Conservation (phyloP, 306 rosid genomes). For the Cucurbita moschata region DNA sequence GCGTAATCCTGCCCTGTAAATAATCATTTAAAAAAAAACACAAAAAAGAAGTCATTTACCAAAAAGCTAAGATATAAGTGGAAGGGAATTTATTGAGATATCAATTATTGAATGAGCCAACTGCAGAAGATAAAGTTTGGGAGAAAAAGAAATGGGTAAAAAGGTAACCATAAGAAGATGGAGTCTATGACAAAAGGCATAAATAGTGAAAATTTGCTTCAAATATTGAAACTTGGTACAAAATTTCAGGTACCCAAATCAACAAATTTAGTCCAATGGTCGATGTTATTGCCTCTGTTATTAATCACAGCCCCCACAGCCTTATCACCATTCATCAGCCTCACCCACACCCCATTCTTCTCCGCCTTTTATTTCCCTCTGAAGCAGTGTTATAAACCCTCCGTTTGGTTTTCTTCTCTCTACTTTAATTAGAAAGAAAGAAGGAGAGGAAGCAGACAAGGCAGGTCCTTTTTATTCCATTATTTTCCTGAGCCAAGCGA, state of each 20-base stretch:
- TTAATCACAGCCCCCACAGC: background rate
- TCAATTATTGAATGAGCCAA: background rate
- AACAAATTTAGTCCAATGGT: background rate
- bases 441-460: background rate
- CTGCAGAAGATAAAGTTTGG: background rate
- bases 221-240: conserved; percentile 1
- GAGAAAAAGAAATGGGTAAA: background rate
- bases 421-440: background rate
- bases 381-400: background rate
- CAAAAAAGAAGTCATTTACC: background rate
- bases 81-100: background rate
- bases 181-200: background rate
- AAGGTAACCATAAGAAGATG: background rate
- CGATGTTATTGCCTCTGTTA: background rate
- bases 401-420: conserved; percentile 2
- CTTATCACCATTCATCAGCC: background rate
- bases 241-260: conserved; percentile 1
- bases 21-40: background rate
- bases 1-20: background rate
- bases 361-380: background rate
- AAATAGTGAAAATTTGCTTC: background rate
- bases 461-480: conserved; percentile 13
- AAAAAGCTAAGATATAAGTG: background rate
- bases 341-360: background rate
- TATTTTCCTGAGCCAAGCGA: conserved; percentile 9